A percentile compares a stretch with the other conserved stretches of the same genome.
Conservation (phyloP, 2,329 filamentous ascomycete genomes). For the Epichloe typhina region DNA sequence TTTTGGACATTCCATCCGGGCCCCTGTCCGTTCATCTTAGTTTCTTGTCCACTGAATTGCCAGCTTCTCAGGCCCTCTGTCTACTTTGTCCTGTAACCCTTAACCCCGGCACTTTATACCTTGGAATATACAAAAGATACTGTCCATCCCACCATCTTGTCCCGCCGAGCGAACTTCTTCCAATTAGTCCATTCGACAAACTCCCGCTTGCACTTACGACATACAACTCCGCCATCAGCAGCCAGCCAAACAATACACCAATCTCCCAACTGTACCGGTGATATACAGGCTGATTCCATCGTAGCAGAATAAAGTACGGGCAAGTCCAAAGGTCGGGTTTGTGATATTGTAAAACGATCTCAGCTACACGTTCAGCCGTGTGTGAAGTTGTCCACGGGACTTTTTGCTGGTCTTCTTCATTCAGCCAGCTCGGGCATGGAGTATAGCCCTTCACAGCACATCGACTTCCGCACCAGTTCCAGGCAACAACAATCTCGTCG, state of each 20-base stretch:
- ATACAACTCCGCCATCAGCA: neutral
- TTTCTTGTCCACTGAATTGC: constrained; percentile 8
- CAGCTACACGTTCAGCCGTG: neutral
- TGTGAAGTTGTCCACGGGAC: neutral
- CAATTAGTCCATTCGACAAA: neutral
- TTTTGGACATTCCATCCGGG: constrained; percentile 25
- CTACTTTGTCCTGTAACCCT: constrained; percentile 11
- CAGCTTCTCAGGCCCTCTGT: constrained; percentile 5
- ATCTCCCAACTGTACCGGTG: neutral
- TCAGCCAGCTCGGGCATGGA: constrained; percentile 22
- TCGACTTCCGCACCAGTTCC: constrained; percentile 15
- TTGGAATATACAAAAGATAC: constrained; percentile 18
- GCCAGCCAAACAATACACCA: neutral
- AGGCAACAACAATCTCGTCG: constrained; percentile 12
- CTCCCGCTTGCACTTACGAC: neutral
- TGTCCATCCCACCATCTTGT: constrained; percentile 5
- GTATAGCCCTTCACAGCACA: constrained; percentile 24
- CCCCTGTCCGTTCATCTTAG: constrained; percentile 18
- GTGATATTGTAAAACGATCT: neutral
- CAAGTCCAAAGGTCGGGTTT: neutral
- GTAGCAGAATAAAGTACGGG: neutral
- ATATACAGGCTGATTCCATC: neutral
- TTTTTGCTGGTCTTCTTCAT: neutral
- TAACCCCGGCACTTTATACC: constrained; percentile 12
- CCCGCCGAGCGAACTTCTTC: neutral